These are phyloP conservation scores for Saprolegnia diclina DNA, from an alignment of 352 stramenopile species.

Conservation along the genomic window DNA sequence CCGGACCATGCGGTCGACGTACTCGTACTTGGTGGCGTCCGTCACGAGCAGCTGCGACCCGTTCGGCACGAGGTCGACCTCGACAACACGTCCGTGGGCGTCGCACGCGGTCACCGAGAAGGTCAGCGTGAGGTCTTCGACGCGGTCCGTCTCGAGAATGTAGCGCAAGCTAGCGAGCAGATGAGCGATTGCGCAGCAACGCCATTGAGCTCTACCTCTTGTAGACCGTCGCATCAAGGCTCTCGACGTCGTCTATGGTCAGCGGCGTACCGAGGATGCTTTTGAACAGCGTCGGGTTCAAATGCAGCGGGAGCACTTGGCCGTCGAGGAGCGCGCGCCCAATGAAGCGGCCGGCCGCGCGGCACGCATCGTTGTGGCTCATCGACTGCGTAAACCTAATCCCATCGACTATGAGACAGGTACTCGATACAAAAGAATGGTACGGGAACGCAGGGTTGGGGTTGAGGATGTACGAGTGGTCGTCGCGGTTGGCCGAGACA, in stretches of 20 bases:
- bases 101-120: slow-evolving; percentile 59
- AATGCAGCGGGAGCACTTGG: slow-evolving; percentile 62
- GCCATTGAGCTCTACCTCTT: slow-evolving; percentile 32
- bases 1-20: slow-evolving; percentile 88
- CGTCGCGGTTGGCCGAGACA: slow-evolving; percentile 63
- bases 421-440: neutral
- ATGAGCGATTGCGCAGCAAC: slow-evolving; percentile 23
- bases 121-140: slow-evolving; percentile 52
- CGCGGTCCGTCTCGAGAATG: slow-evolving; percentile 32
- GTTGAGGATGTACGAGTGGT: slow-evolving; percentile 63
- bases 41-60: slow-evolving; percentile 74
- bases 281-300: slow-evolving; percentile 71
- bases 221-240: slow-evolving; percentile 70
- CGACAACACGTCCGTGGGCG: slow-evolving; percentile 46
- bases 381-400: slow-evolving; percentile 27
- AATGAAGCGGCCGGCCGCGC: slow-evolving; percentile 58
- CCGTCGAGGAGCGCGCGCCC: slow-evolving; percentile 71
- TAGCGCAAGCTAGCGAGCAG: slow-evolving; percentile 63
- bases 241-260: slow-evolving; percentile 73
- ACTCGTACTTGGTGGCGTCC: slow-evolving; percentile 94
- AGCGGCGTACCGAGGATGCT: slow-evolving; percentile 71
- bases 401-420: neutral
- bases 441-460: slow-evolving; percentile 36
- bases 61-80: slow-evolving; percentile 56
- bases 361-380: slow-evolving; percentile 42